phyloP scores from a whole-genome alignment of 2,329 filamentous ascomycete genomes.

The Xylaria sp. region DNA sequence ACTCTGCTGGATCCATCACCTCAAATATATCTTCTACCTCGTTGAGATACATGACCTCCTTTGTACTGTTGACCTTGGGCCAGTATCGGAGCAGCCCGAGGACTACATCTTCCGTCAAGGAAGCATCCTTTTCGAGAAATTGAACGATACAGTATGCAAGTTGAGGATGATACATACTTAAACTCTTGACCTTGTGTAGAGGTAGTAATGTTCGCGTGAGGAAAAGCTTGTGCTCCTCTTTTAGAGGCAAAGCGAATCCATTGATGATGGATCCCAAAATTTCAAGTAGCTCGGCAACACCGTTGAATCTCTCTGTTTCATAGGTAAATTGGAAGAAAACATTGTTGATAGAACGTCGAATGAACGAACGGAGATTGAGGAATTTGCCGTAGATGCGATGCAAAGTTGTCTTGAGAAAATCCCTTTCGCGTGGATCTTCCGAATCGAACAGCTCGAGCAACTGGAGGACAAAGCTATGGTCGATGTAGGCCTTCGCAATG shows the following conservation, averaged over 20 bases:
- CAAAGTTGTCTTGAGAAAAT: conserved; percentile 97
- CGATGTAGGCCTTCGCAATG: conserved; percentile 98
- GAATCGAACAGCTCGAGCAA: conserved; percentile 98
- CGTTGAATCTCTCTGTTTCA: conserved; percentile 98
- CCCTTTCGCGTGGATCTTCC: conserved; percentile 93
- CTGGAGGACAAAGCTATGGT: conserved; percentile 96
- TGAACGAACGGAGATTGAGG: conserved; percentile 95
- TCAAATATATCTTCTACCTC: conserved; percentile 99
- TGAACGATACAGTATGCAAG: conserved; percentile 99
- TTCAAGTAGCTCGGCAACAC: conserved; percentile 94
- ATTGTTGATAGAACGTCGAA: conserved; percentile 98
- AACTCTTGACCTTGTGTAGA: conserved; percentile 96
- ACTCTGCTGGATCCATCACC: conserved; percentile 98
- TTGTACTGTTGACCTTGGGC: conserved; percentile 99
- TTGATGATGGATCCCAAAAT: conserved; percentile 99
- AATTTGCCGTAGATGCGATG: conserved; percentile 99
- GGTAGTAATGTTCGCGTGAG: conserved; percentile 92
- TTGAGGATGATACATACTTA: conserved; percentile 99
- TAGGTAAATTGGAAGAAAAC: conserved; percentile 99
- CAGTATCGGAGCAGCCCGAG: conserved; percentile 94
- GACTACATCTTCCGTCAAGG: conserved; percentile 96
- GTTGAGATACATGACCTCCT: conserved; percentile 99
- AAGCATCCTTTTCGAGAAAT: conserved; percentile 97
- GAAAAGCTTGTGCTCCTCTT: conserved; percentile 99
- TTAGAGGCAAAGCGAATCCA: conserved; percentile 93